These are phyloP conservation scores for Sequoiadendron giganteum DNA, from an alignment of 75 land plant species.

Conservation along the genomic window DNA sequence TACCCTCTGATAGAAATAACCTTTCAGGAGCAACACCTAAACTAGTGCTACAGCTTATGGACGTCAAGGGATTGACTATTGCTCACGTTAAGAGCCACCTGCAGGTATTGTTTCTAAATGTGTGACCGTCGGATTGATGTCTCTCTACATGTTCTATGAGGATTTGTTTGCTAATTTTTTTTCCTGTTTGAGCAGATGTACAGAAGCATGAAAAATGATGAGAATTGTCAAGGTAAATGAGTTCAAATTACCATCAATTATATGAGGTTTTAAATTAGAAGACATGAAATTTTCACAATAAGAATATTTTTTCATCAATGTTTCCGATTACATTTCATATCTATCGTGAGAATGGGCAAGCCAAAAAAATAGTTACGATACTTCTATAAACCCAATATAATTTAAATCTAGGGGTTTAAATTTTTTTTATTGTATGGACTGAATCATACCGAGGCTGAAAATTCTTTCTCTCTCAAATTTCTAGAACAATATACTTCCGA, in stretches of 20 bases:
- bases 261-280: not conserved
- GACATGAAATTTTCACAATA: too few species aligned
- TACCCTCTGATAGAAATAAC: not conserved
- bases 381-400: too few species aligned
- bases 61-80: constrained; percentile 60
- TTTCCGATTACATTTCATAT: too few species aligned
- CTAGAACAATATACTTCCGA: not conserved
- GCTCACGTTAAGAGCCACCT: constrained; percentile 76
- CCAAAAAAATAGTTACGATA: too few species aligned
- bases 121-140: not conserved
- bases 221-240: constrained; percentile 28
- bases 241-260: not conserved
- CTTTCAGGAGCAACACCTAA: constrained; percentile 69
- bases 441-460: not conserved
- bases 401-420: not conserved
- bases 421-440: not conserved
- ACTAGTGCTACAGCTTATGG: constrained; percentile 65
- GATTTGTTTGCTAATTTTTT: not conserved
- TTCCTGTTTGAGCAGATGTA: constrained; percentile 45
- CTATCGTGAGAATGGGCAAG: too few species aligned
- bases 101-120: constrained; percentile 33
- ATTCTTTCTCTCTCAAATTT: not conserved
- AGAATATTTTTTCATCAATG: too few species aligned
- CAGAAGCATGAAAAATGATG: constrained; percentile 67
- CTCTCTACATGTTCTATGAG: not conserved